Conservation (phyloP, 495 filamentous ascomycete genomes). For the Thozetella sp. region DNA sequence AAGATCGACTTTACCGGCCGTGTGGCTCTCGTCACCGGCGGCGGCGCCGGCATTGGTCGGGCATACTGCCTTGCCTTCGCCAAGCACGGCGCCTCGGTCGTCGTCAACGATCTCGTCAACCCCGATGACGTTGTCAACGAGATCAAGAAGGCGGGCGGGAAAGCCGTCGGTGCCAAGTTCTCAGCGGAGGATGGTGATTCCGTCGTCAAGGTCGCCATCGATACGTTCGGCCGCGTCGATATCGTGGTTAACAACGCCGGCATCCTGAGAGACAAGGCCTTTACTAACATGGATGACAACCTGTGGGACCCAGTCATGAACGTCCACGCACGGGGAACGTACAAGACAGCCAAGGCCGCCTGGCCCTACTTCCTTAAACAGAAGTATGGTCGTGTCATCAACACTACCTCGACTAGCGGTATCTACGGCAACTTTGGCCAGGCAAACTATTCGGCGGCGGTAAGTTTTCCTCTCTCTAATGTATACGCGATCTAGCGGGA, state of each 20-base stretch:
- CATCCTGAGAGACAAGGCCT: constrained; percentile 97
- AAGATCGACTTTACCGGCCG: constrained; percentile 86
- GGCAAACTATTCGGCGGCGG: constrained; percentile 94
- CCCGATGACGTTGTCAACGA: constrained; percentile 92
- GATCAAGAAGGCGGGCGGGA: constrained; percentile 85
- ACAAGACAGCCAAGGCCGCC: constrained; percentile 95
- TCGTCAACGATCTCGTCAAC: constrained; percentile 93
- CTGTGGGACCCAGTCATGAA: constrained; percentile 91
- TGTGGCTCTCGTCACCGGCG: constrained; percentile 91
- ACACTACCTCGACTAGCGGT: constrained; percentile 94
- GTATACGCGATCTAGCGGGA: not conserved
- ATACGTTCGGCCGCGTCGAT: constrained; percentile 91
- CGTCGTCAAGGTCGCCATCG: constrained; percentile 90
- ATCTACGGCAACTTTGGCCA: constrained; percentile 99
- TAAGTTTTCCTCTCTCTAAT: constrained; percentile 38
- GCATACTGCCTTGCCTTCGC: constrained; percentile 92
- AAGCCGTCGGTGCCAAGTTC: constrained; percentile 92
- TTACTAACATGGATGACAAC: constrained; percentile 95
- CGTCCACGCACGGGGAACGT: constrained; percentile 93
- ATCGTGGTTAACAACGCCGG: constrained; percentile 97
- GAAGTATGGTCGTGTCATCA: constrained; percentile 96
- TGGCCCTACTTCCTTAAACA: constrained; percentile 99
- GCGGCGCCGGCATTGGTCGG: constrained; percentile 90
- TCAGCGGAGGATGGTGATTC: constrained; percentile 92
- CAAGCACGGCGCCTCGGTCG: constrained; percentile 83